Percentiles rank a stretch among this genome's conserved stretches.
These are phyloP conservation scores for Turnera subulata DNA, from an alignment of 345 rosid species.

Conservation along the genomic window DNA sequence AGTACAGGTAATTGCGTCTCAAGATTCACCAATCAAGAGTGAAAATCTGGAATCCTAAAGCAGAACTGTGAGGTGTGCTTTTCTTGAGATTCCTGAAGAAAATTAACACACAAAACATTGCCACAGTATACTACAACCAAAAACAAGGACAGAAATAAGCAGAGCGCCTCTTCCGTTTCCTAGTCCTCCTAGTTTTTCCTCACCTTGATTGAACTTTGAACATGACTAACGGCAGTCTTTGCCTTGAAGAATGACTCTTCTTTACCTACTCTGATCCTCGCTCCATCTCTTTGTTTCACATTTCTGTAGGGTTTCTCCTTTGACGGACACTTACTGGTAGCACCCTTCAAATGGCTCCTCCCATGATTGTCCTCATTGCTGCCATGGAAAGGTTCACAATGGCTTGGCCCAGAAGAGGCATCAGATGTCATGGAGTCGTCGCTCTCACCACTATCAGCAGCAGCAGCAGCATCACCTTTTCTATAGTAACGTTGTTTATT, in stretches of 20 bases:
- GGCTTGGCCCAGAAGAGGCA: constrained; percentile 67
- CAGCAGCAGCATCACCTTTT: constrained; percentile 8
- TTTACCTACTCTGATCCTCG: constrained; percentile 29
- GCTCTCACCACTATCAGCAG: constrained; percentile 28
- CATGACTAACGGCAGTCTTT: constrained; percentile 41
- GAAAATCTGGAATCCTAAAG: neutral
- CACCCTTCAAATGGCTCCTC: constrained; percentile 24
- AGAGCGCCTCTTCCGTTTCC: neutral
- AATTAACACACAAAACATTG: constrained; percentile 1
- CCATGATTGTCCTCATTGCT: constrained; percentile 11
- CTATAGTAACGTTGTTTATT: constrained; percentile 15
- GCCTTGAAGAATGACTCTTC: constrained; percentile 30
- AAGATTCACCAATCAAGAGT: neutral
- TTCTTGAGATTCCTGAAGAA: neutral
- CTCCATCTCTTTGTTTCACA: constrained; percentile 27
- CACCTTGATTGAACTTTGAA: constrained; percentile 39
- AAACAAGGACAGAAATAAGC: neutral
- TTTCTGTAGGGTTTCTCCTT: constrained; percentile 34
- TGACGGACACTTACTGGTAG: constrained; percentile 20
- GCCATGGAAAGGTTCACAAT: constrained; percentile 25
- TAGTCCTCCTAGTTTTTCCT: constrained; percentile 30
- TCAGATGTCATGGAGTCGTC: constrained; percentile 79
- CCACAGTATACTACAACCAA: neutral
- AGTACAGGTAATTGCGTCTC: neutral
- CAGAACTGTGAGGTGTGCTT: neutral